phyloP scores from a whole-genome alignment of 2,329 filamentous ascomycete species.

The Penicillium polonicum region DNA sequence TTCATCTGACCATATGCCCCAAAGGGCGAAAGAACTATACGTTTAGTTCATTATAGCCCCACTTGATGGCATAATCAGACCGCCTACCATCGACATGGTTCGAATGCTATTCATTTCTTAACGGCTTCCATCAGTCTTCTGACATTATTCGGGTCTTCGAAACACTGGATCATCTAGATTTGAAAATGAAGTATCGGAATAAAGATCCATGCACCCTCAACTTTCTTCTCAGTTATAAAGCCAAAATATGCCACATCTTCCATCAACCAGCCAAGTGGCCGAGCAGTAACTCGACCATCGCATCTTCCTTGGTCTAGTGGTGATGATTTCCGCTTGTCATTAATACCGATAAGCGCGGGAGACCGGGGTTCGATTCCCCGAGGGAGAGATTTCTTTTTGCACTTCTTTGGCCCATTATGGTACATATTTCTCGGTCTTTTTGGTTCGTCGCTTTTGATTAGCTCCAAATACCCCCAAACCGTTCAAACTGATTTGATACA shows the following conservation, averaged over 20 bases:
- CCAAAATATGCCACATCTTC: neutral
- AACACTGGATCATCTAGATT: neutral
- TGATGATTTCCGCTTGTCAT: constrained; percentile 34
- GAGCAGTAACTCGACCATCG: constrained; percentile 22
- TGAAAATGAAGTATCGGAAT: neutral
- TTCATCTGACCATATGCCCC: constrained; percentile 61
- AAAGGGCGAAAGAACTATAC: too few relatives aligned
- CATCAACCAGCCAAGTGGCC: constrained; percentile 27
- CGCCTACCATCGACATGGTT: too few relatives aligned
- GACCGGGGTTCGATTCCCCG: constrained; percentile 39
- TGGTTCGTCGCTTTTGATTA: fast-evolving
- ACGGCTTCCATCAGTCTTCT: neutral
- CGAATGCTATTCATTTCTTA: too few relatives aligned
- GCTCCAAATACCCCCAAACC: fast-evolving
- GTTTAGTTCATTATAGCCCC: too few relatives aligned
- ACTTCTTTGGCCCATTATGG: neutral
- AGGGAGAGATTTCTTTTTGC: constrained; percentile 28
- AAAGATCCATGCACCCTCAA: neutral
- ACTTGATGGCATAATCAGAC: too few relatives aligned
- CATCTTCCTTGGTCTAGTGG: constrained; percentile 33
- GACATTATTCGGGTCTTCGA: neutral
- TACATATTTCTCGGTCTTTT: neutral
- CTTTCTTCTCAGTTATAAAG: fast-evolving
- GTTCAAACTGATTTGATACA: neutral
- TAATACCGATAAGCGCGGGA: constrained; percentile 31